A percentile compares a stretch with the other conserved stretches of the same genome.
phyloP scores from a whole-genome alignment of 768 basidiomycete genomes.

The Hirschioporus abietinus region DNA sequence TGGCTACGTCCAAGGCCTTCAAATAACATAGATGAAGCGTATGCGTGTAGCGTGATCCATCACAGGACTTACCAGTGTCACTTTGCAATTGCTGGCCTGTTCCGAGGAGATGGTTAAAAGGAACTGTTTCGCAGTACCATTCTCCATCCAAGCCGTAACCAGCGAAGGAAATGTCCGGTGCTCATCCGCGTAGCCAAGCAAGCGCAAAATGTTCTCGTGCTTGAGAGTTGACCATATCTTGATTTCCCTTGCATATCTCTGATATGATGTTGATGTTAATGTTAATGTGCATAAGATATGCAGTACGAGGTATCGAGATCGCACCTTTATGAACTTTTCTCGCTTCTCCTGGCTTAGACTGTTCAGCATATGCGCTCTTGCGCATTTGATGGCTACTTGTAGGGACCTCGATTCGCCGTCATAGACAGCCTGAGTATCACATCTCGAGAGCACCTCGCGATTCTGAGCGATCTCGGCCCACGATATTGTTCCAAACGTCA shows the following conservation, averaged over 20 bases:
- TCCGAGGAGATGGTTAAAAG: background rate
- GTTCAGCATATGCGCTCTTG: background rate
- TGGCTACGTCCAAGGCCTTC: background rate
- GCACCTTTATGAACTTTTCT: background rate
- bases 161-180: background rate
- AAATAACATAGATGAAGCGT: background rate
- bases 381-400: background rate
- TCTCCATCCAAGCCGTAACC: background rate
- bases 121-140: slow-evolving; percentile 1
- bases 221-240: background rate
- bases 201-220: background rate
- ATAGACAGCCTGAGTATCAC: background rate
- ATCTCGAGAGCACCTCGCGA: background rate
- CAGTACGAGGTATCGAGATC: background rate
- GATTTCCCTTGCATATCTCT: background rate
- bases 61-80: background rate
- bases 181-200: background rate
- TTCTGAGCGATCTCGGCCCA: background rate
- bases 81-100: background rate
- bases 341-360: background rate
- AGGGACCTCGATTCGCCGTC: background rate
- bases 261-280: background rate
- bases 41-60: background rate
- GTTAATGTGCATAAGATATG: background rate
- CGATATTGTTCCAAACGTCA: background rate